Percentiles rank a stretch among this genome's conserved stretches.
Conservation (phyloP, 208 protist species). For the Leishmania lainsoni region DNA sequence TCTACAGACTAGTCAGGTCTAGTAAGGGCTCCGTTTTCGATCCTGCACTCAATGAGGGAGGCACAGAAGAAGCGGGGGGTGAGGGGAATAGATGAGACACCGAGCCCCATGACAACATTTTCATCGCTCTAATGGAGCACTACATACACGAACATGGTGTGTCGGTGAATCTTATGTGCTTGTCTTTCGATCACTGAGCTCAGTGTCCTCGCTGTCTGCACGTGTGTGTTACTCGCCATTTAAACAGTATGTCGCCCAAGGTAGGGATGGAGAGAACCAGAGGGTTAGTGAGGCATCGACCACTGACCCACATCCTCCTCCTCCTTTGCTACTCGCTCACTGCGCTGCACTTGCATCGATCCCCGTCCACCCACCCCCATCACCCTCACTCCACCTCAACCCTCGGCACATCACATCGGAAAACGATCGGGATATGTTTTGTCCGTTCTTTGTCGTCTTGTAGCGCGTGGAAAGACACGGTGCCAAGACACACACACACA, state of each 20-base stretch:
- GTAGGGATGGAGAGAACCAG: background rate
- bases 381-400: too few relatives aligned
- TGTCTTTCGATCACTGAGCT: background rate
- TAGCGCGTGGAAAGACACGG: background rate
- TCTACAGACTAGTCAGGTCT: background rate
- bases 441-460: background rate
- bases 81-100: background rate
- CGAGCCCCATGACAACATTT: background rate
- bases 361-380: background rate
- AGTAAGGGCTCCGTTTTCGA: background rate
- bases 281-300: background rate
- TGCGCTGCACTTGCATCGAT: background rate
- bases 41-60: background rate
- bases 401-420: background rate
- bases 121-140: background rate
- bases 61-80: background rate
- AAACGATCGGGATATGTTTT: background rate
- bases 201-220: background rate
- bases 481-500: background rate
- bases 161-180: background rate
- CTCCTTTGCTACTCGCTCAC: background rate
- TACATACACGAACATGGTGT: background rate
- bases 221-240: background rate
- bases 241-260: background rate
- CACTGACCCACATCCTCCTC: background rate